These are phyloP conservation scores for Kondoa subrosea DNA, from an alignment of 768 basidiomycete genomes.

Conservation along the genomic window DNA sequence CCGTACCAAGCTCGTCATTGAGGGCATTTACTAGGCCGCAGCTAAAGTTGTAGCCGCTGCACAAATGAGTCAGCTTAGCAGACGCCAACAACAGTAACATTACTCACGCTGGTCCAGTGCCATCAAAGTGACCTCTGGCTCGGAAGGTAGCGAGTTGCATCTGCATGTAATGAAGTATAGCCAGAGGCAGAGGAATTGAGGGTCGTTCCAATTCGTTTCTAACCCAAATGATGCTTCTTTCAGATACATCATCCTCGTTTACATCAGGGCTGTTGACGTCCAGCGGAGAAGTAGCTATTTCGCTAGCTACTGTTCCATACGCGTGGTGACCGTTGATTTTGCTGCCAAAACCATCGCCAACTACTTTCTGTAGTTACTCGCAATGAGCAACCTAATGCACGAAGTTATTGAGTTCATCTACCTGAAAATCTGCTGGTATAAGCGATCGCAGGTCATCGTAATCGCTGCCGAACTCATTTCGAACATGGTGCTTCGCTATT, in stretches of 20 bases:
- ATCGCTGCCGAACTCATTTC: conserved; percentile 23
- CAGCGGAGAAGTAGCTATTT: neutral
- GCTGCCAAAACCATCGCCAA: neutral
- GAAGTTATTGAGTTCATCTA: conserved; percentile 9
- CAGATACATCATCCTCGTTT: neutral
- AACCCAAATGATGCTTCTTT: neutral
- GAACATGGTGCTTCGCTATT: conserved; percentile 24
- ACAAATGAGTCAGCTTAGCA: too few relatives aligned
- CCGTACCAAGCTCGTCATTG: conserved; percentile 32
- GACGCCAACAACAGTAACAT: too few relatives aligned
- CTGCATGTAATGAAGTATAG: conserved; percentile 38
- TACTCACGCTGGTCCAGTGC: conserved; percentile 79
- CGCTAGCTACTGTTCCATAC: neutral
- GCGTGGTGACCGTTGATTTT: neutral
- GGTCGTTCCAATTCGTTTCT: conserved; percentile 28
- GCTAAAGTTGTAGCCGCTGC: conserved; percentile 59
- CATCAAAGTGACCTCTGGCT: conserved; percentile 72
- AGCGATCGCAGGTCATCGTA: conserved; percentile 4
- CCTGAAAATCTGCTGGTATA: neutral
- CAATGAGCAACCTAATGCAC: conserved; percentile 8
- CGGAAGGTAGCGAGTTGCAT: conserved; percentile 36
- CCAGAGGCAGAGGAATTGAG: conserved; percentile 63
- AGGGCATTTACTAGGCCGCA: conserved; percentile 55
- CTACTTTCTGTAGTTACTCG: neutral
- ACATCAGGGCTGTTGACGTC: conserved; percentile 7